Conservation (phyloP, 306 rosid genomes). For the Cicer arietinum region DNA sequence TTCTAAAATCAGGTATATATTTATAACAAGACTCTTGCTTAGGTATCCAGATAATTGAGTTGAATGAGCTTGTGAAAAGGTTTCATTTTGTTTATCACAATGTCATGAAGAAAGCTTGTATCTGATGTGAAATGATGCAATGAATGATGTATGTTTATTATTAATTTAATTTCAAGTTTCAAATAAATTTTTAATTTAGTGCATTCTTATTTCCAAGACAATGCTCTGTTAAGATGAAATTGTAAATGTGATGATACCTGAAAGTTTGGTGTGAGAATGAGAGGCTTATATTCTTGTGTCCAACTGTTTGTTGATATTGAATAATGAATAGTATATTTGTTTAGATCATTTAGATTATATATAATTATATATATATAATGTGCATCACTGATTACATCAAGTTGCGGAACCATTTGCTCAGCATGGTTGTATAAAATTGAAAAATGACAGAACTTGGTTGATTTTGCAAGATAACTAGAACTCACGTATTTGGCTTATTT, state of each 20-base stretch:
- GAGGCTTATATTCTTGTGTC: background rate
- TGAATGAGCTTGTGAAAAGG: constrained; percentile 34
- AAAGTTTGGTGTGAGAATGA: background rate
- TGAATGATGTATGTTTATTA: background rate
- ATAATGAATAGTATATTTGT: constrained; percentile 41
- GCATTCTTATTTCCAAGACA: background rate
- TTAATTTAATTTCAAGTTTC: background rate
- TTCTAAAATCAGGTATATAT: constrained; percentile 26
- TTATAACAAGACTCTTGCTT: background rate
- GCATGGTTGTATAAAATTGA: constrained; percentile 38
- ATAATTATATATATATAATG: constrained; percentile 11
- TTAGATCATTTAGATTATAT: constrained; percentile 25
- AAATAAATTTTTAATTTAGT: background rate
- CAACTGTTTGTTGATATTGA: constrained; percentile 2
- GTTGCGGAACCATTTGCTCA: constrained; percentile 22
- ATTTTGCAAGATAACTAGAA: constrained; percentile 48
- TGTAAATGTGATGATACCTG: background rate
- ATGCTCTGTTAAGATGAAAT: background rate
- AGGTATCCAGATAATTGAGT: background rate
- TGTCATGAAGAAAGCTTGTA: background rate
- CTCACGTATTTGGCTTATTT: constrained; percentile 30
- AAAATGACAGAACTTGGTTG: constrained; percentile 50
- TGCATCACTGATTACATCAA: constrained; percentile 46
- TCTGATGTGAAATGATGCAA: background rate
- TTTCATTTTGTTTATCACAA: background rate